Percentiles rank a stretch among this genome's conserved stretches.
phyloP scores from a whole-genome alignment of 2,329 filamentous ascomycete genomes.

The Trichoderma atrobrunneum region DNA sequence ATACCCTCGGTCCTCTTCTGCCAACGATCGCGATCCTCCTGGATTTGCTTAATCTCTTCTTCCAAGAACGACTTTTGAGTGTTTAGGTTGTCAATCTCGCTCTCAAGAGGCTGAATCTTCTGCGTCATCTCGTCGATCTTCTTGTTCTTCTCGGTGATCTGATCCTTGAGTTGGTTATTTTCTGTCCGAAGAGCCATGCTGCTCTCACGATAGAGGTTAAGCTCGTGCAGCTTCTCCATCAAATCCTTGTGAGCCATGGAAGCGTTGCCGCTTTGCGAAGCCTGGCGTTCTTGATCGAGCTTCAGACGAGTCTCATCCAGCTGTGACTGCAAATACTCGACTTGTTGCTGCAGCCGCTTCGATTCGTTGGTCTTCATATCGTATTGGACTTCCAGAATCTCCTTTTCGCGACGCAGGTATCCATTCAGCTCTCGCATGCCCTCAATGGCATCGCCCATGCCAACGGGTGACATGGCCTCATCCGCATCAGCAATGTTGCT shows the following conservation, averaged over 20 bases:
- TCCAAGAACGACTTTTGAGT: slow-evolving; percentile 77
- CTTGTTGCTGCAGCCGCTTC: slow-evolving; percentile 84
- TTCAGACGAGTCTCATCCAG: slow-evolving; percentile 87
- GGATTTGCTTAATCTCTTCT: slow-evolving; percentile 82
- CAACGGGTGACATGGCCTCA: slow-evolving; percentile 51
- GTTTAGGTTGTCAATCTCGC: slow-evolving; percentile 76
- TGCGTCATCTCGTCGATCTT: slow-evolving; percentile 71
- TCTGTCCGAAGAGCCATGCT: slow-evolving; percentile 88
- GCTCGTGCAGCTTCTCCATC: slow-evolving; percentile 90
- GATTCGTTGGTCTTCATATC: slow-evolving; percentile 85
- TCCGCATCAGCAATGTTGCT: slow-evolving; percentile 49
- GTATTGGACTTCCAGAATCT: slow-evolving; percentile 95
- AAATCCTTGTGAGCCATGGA: slow-evolving; percentile 83
- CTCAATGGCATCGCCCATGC: slow-evolving; percentile 61
- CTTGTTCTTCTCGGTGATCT: slow-evolving; percentile 70
- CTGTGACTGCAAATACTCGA: slow-evolving; percentile 81
- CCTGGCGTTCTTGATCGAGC: slow-evolving; percentile 81
- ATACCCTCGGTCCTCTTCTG: slow-evolving; percentile 96
- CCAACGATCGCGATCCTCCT: slow-evolving; percentile 91
- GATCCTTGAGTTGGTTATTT: slow-evolving; percentile 71
- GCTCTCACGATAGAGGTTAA: slow-evolving; percentile 94
- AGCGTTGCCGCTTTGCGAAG: slow-evolving; percentile 69
- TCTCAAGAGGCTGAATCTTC: slow-evolving; percentile 78
- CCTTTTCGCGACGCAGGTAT: slow-evolving; percentile 91
- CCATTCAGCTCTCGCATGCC: slow-evolving; percentile 86